Base-by-base conservation (phyloP, 176 grass and related monocot genomes). In the Typha latifolia region DNA sequence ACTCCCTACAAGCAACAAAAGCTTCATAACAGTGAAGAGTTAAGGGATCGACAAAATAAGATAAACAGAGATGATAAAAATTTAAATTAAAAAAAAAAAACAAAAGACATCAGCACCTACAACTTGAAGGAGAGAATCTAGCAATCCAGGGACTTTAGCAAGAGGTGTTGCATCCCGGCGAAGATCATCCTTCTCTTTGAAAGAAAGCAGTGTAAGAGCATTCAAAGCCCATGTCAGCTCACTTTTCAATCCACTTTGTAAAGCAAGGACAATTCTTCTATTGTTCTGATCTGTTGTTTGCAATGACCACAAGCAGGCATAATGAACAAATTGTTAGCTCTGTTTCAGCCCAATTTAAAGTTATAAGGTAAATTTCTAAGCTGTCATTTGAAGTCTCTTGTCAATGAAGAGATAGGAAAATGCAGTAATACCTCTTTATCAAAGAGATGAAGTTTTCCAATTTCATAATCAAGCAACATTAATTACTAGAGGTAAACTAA, bases 111-210 rank as follows among this genome's bases (percentile, higher is more conserved):
- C 27, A 72, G 47, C 43, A 79, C 94, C 49, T 92, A 99, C 94
- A 78, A 99, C 94, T 90, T 93, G 94, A 86, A 99, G 94, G 74
- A 99, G 80, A 68, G 89, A 81, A 76, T 99, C 94, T 70, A 99
- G 78, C 21, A 99, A 78, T 49, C 94, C 94, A 73, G 94, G 78
- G 63, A 99, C 82, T 85, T 90, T 99, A 75, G 88, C 82, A 68
- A 99, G 89, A 32, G 94, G 72, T 65, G 86, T 86, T 34, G 85
- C 72, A 79, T 99, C 94, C 69, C 86, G 72, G 8, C 94, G 85
- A 47, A 87, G 14, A 32, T 99, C 94, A 70, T 99, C 94, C 68
- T 99, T 99, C 64, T 99, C 94, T 69, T 99, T 99, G 79, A 99
- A 99, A 16, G 94, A 99, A 78, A 99, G 89, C 43, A 90, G 63